Evolutionary conservation across 345 rosid species (phyloP).

Genomic region (Linum lewisii): DNA sequence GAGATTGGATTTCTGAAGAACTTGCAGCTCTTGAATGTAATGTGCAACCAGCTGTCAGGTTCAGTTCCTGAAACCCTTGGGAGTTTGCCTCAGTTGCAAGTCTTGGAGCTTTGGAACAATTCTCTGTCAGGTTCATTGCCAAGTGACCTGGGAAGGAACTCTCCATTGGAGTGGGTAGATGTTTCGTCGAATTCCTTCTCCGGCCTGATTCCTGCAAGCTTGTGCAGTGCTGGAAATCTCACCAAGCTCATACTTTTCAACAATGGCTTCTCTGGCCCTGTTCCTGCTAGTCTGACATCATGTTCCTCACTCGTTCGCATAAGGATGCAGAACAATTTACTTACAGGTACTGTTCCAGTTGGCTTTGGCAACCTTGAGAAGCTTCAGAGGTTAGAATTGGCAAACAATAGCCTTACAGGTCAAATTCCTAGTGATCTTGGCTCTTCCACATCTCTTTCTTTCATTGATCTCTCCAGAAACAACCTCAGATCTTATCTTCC

Average conservation of each 20-base stretch:
- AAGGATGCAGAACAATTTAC: slow-evolving; percentile 68
- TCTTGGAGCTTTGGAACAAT: slow-evolving; percentile 88
- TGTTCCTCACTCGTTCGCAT: slow-evolving; percentile 74
- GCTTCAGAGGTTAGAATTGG: slow-evolving; percentile 76
- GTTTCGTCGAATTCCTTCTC: slow-evolving; percentile 73
- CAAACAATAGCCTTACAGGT: slow-evolving; percentile 67
- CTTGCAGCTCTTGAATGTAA: slow-evolving; percentile 70
- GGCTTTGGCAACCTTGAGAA: slow-evolving; percentile 74
- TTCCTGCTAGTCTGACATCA: slow-evolving; percentile 46
- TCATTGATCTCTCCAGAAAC: slow-evolving; percentile 72
- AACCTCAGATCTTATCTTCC: slow-evolving; percentile 54
- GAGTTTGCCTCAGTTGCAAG: slow-evolving; percentile 39
- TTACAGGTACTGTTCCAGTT: slow-evolving; percentile 62
- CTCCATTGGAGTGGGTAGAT: slow-evolving; percentile 79
- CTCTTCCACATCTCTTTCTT: slow-evolving; percentile 65
- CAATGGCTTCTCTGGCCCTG: slow-evolving; percentile 67
- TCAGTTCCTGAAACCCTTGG: slow-evolving; percentile 48
- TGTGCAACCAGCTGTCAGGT: slow-evolving; percentile 74
- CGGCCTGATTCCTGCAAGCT: slow-evolving; percentile 51
- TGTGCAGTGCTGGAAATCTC: slow-evolving; percentile 71
- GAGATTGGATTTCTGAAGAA: slow-evolving; percentile 50
- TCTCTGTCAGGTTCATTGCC: slow-evolving; percentile 75
- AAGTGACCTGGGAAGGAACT: slow-evolving; percentile 56
- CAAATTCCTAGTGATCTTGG: slow-evolving; percentile 61
- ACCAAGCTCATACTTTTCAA: slow-evolving; percentile 85